Conservation (phyloP, 306 rosid genomes). For the Cucumis hystrix region DNA sequence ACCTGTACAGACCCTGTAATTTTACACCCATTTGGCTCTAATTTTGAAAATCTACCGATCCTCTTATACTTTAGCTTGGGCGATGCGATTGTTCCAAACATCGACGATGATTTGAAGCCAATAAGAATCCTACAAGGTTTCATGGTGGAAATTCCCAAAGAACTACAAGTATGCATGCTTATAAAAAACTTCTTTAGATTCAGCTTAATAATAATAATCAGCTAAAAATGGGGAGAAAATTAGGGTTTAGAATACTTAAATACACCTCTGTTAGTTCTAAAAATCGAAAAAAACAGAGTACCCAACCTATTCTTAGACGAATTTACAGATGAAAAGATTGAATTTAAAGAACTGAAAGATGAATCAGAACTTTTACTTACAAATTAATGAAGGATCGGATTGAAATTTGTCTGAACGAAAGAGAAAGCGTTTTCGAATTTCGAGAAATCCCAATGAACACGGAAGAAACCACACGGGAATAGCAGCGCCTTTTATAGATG, state of each 20-base stretch:
- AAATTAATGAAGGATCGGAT: background rate
- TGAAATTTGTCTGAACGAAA: background rate
- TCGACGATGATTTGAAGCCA: constrained; percentile 26
- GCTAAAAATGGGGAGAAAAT: background rate
- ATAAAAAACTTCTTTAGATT: background rate
- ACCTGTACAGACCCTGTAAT: constrained; percentile 21
- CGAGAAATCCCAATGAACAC: background rate
- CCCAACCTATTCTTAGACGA: background rate
- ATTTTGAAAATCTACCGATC: constrained; percentile 17
- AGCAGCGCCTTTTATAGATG: background rate
- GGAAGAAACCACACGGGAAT: background rate
- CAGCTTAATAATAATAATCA: background rate
- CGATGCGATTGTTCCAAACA: constrained; percentile 28
- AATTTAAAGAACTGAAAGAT: background rate
- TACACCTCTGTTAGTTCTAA: background rate
- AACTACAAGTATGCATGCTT: constrained; percentile 44
- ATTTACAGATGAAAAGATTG: background rate
- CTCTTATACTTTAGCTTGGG: constrained; percentile 20
- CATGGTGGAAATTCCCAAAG: constrained; percentile 57
- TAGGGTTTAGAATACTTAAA: background rate
- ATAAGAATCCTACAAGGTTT: constrained; percentile 54
- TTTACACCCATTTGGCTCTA: constrained; percentile 15
- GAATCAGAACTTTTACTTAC: background rate
- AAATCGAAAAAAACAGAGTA: background rate
- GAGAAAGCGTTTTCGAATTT: background rate